Base-by-base conservation (phyloP, 2,329 filamentous ascomycete species). In the Neophaeococcomyces mojaviensis region DNA sequence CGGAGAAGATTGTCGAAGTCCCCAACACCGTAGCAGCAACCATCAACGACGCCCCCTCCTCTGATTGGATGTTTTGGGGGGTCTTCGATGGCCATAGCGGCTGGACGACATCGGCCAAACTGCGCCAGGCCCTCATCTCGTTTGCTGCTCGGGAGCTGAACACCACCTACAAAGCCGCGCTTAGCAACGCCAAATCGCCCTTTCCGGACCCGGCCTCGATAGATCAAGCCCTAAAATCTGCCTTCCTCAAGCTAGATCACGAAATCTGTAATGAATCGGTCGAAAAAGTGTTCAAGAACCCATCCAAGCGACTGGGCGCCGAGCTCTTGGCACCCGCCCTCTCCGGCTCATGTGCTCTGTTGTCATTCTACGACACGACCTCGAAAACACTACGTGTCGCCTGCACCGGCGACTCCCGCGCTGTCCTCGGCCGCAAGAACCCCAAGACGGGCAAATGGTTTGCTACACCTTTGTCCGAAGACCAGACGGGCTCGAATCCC, bases 11-110 rank as follows among this genome's bases (percentile, higher is more conserved):
- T 59, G 88, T 98, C 38, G 87, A 97, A 65, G 80, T 96, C 7
- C 84, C 87, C 3, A 75, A 76, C 44, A 73, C 71, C 40, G 70
- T 77, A 32, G 72, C 75, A 20, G 72, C 74, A 13, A 71, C 72
- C 6, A 70, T 76, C 58, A 68, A 76, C 61, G 67, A 74, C 31
- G 73, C 76, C 13, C 54, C 73, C 15, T 80, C 74, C 49, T 86
- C 78, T 51, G 94, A 98, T 66, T 98, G 92, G 92, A 97, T 97
- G 88, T 98, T 98, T 65, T 98, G 94, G 92, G 92, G 89, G 48
- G 89, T 98, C 15, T 98, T 97, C 65, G 92, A 98, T 62, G 92
- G 92, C 0, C 92, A 98, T 67, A 87, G 86, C 37, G 92, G 92
- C 56, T 98, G 92, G 92, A 96, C 92, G 3, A 98, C 92, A 5